Evolutionary conservation across 495 filamentous ascomycete genomes (phyloP), one percentile per base, ranked within the genome.

Genomic region (Daldinia loculata): DNA sequence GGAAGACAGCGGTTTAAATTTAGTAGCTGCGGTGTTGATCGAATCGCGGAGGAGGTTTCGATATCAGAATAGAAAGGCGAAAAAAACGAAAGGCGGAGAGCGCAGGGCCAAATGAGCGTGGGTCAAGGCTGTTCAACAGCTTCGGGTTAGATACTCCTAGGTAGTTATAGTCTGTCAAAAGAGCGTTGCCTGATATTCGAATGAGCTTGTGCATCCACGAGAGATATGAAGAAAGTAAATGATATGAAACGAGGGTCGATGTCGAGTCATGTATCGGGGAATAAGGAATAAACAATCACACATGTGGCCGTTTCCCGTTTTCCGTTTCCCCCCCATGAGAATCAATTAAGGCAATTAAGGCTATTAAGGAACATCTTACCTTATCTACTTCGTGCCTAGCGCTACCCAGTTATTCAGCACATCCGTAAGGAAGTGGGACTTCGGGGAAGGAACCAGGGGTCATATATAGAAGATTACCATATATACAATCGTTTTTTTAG

Each of bases 91-190:
- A 53, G 30, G 53, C 59, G 50, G 61, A 63, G 64, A 51, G 38
- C 24, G 65, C 64, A 41, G 27, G 48, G 53, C 15, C 11, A 52
- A 61, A 71, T 6, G 56, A 56, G 38, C 29, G 48, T 63, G 53
- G 24, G 57, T 61, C 60, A 62, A 61, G 58, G 39, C 67, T 65
- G 69, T 66, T 75, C 72, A 66, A 67, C 75, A 75, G 72, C 70
- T 69, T 72, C 43, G 57, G 39, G 63, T 65, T 38, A 48, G 32
- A 62, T 45, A 61, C 39, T 15, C 11, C 17, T 36, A 6, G 34
- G 8, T 15, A 56, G 53, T 61, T 63, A 48, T 71, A 64, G 53
- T 62, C 59, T 72, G 39, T 24, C 43, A 67, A 63, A 53, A 58
- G 56, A 64, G 32, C 32, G 52, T 27, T 57, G 19, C 43, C 59